These are phyloP conservation scores for Chlorokybus atmophyticus DNA, from an alignment of 139 green algal species.

Conservation along the genomic window DNA sequence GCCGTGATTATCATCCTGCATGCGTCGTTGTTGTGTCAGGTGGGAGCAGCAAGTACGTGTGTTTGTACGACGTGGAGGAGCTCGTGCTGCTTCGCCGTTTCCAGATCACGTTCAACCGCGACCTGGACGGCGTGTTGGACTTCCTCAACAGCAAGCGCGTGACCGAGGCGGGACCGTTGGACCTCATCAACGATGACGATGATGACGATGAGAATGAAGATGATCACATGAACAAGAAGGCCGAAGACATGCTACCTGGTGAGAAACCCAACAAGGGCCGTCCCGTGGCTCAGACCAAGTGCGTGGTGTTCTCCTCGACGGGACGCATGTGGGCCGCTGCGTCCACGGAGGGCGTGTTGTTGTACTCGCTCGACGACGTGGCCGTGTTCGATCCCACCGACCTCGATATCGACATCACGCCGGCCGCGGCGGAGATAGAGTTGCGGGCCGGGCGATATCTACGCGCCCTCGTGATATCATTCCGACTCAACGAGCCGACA, in stretches of 20 bases:
- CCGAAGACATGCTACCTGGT: conserved; percentile 19
- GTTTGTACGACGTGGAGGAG: conserved; percentile 88
- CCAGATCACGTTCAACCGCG: conserved; percentile 55
- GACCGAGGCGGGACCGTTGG: conserved; percentile 78
- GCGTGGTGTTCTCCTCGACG: conserved; percentile 67
- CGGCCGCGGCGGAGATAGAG: conserved; percentile 16
- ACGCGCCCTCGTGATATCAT: conserved; percentile 8
- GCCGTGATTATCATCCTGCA: too few relatives aligned
- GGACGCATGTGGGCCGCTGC: conserved; percentile 71
- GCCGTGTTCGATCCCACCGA: conserved; percentile 87
- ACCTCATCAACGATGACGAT: conserved; percentile 55
- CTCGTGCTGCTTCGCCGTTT: conserved; percentile 77
- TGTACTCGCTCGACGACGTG: conserved; percentile 69
- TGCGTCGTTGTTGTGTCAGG: too few relatives aligned
- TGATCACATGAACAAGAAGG: background rate
- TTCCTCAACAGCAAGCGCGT: conserved; percentile 74
- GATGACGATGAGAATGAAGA: conserved; percentile 24
- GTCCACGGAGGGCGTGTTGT: conserved; percentile 76
- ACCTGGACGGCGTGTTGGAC: conserved; percentile 84
- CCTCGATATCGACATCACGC: conserved; percentile 78
- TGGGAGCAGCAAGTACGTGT: conserved; percentile 63
- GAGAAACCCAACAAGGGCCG: conserved; percentile 12
- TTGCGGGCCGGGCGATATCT: background rate
- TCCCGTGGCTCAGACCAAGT: conserved; percentile 37
- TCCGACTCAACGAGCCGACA: conserved; percentile 17